Conservation (phyloP, 176 grass and related monocot genomes). For the sorghum (Sorghum bicolor) region DNA sequence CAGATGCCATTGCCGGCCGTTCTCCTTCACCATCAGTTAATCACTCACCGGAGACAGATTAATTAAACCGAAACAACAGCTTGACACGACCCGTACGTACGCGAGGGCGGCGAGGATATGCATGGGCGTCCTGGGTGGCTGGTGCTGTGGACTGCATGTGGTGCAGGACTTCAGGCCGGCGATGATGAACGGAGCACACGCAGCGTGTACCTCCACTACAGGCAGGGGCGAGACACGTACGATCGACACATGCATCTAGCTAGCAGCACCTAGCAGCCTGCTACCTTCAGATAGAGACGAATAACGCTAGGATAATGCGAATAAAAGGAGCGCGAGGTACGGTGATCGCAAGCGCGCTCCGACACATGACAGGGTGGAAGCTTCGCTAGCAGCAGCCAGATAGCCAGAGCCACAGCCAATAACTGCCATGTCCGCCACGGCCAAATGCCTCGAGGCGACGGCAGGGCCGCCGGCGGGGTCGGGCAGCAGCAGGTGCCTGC, state of each 20-base stretch:
- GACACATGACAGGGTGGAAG: no score
- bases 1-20: not conserved
- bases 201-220: not conserved
- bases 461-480: not conserved
- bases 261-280: not conserved
- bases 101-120: not conserved
- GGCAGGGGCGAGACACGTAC: not conserved
- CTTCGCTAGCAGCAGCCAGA: no score
- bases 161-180: no score
- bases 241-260: not conserved
- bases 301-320: not conserved
- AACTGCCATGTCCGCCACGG: not conserved
- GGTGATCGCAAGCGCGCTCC: no score
- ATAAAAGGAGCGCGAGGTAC: no score
- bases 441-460: not conserved
- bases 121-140: not conserved
- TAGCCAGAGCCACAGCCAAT: no score
- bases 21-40: not conserved
- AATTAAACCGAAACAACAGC: not conserved
- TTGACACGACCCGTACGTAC: not conserved
- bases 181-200: not conserved
- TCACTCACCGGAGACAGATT: not conserved
- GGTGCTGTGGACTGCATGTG: not conserved
- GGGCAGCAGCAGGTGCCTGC: not conserved
- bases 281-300: slow-evolving; percentile 33